phyloP scores from a whole-genome alignment of 768 basidiomycete species.

The Lyophyllum decastes region DNA sequence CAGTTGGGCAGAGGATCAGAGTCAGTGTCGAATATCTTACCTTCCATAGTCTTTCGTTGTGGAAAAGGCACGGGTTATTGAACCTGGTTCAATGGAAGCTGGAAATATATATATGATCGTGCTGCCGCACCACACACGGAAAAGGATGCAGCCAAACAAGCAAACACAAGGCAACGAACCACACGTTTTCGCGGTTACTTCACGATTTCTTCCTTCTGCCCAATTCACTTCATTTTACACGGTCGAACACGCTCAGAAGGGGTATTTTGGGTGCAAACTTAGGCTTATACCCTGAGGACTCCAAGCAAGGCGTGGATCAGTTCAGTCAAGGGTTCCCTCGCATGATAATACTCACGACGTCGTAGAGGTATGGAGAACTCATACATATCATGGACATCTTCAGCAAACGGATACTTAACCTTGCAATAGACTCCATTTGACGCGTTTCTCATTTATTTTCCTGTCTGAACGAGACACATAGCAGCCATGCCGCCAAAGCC shows the following conservation, averaged over 20 bases:
- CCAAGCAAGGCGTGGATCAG: neutral
- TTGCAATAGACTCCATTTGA: neutral
- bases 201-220: neutral
- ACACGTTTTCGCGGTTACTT: neutral
- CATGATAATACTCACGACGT: neutral
- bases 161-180: neutral
- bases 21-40: too few species aligned
- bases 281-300: neutral
- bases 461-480: neutral
- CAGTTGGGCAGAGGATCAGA: too few species aligned
- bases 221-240: neutral
- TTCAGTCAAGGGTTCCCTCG: neutral
- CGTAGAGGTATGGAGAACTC: neutral
- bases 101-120: neutral
- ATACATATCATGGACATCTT: neutral
- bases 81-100: too few species aligned
- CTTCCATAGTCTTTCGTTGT: neutral
- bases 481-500: conserved; percentile 24
- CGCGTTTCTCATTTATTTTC: neutral
- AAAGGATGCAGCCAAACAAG: neutral
- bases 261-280: neutral
- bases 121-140: neutral
- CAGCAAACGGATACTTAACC: neutral
- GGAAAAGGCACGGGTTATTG: too few species aligned
- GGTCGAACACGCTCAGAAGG: neutral